These are phyloP conservation scores for Xylariaceae sp. DNA, from an alignment of 2,329 filamentous ascomycete genomes.

Conservation along the genomic window DNA sequence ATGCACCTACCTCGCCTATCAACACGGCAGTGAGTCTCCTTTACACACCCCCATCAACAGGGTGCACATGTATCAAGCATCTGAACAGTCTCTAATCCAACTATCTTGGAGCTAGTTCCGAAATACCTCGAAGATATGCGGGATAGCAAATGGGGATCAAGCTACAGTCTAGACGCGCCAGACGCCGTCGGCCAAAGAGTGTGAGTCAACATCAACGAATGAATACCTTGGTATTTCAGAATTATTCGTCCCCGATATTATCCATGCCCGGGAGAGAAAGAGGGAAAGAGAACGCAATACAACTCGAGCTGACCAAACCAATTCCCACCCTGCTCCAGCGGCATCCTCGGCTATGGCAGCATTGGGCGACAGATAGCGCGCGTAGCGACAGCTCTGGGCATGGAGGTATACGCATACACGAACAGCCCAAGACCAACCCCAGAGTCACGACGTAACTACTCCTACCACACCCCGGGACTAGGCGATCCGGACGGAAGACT, in stretches of 20 bases:
- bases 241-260: background rate
- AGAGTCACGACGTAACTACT: constrained; percentile 52
- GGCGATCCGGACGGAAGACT: constrained; percentile 39
- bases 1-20: constrained; percentile 44
- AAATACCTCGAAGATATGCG: constrained; percentile 41
- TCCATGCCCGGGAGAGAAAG: background rate
- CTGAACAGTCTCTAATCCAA: background rate
- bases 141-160: constrained; percentile 39
- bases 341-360: constrained; percentile 41
- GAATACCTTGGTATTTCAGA: constrained; percentile 6
- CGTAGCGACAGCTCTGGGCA: constrained; percentile 54
- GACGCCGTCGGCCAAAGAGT: constrained; percentile 46
- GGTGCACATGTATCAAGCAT: background rate
- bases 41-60: too few species aligned
- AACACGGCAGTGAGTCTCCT: constrained; percentile 40
- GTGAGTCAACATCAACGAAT: constrained; percentile 33
- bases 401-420: constrained; percentile 64
- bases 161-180: constrained; percentile 33
- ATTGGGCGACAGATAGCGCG: constrained; percentile 41
- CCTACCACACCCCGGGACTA: constrained; percentile 60
- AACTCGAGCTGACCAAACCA: background rate
- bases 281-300: background rate
- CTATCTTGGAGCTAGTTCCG: constrained; percentile 33
- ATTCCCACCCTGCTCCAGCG: constrained; percentile 19
- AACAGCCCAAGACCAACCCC: constrained; percentile 54